A percentile compares a stretch with the other conserved stretches of the same genome.
Evolutionary conservation across 345 rosid species (phyloP).

Genomic region (Eucalyptus cloeziana): DNA sequence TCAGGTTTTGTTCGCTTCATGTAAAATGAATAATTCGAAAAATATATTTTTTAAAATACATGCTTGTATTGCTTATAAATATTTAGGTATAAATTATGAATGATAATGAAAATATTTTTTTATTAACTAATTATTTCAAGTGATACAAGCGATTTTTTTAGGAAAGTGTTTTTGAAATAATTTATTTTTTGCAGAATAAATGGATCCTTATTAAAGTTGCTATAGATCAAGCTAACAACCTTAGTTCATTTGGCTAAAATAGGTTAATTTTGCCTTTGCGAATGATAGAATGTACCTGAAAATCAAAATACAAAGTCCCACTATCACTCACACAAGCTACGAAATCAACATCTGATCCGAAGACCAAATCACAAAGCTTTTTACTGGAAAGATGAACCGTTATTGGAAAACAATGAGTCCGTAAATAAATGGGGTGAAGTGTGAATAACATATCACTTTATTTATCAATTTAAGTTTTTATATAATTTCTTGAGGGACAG

Average conservation of each 20-base stretch:
- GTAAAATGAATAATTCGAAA: neutral
- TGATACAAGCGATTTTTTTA: fast-evolving
- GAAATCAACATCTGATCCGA: too few relatives aligned
- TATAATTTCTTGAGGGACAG: neutral
- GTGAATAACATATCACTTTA: neutral
- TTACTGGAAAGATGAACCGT: neutral
- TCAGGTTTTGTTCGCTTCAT: neutral
- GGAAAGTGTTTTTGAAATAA: neutral
- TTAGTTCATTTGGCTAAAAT: neutral
- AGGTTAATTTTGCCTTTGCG: fast-evolving
- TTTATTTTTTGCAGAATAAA: fast-evolving
- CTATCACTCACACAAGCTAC: neutral
- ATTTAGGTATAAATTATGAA: neutral
- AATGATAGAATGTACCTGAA: neutral
- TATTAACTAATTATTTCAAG: neutral
- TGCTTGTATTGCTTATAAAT: fast-evolving
- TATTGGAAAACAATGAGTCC: neutral
- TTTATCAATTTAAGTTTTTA: neutral
- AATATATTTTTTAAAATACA: fast-evolving
- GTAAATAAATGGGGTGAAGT: too few relatives aligned
- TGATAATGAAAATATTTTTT: neutral
- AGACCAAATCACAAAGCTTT: neutral
- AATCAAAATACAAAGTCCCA: neutral
- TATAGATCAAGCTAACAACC: neutral
- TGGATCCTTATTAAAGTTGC: neutral